Conservation (phyloP, 805 yeast genomes). For the Candida pseudoglaebosa region DNA sequence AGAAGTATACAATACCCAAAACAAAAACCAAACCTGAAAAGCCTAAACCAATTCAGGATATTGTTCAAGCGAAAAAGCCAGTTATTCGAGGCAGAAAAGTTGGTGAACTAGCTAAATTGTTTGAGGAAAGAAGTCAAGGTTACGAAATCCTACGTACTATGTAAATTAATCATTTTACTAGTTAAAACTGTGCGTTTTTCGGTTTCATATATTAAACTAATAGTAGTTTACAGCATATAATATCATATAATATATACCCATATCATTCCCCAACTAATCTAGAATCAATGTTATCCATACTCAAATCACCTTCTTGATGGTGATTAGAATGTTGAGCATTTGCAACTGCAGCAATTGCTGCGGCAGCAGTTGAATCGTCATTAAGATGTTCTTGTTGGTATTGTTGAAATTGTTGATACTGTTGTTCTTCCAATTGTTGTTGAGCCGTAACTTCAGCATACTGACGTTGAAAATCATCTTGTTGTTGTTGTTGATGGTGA, state of each 20-base stretch:
- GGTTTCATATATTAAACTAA: not conserved
- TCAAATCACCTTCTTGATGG: conserved; percentile 26
- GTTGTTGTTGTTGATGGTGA: conserved; percentile 8
- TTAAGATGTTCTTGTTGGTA: conserved; percentile 24
- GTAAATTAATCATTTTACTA: conserved; percentile 12
- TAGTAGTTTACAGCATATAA: conserved; percentile 3
- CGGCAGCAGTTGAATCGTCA: conserved; percentile 33
- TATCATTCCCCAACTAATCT: conserved; percentile 44
- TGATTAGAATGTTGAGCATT: conserved; percentile 24
- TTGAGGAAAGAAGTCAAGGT: conserved; percentile 54
- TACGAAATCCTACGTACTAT: conserved; percentile 29
- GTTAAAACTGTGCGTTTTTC: not conserved
- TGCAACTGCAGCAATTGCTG: conserved; percentile 39
- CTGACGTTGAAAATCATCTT: conserved; percentile 22
- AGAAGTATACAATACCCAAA: conserved; percentile 23
- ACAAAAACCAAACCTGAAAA: conserved; percentile 20
- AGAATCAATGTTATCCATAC: conserved; percentile 43
- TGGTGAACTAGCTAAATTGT: conserved; percentile 56
- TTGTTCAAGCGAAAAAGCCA: conserved; percentile 22
- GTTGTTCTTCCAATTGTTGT: conserved; percentile 21
- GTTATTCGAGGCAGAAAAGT: conserved; percentile 57
- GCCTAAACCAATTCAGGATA: conserved; percentile 6
- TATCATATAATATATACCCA: too few species aligned
- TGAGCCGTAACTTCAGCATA: conserved; percentile 25
- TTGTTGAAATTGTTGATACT: conserved; percentile 25